Evolutionary conservation across 2,329 filamentous ascomycete genomes (phyloP).

Genomic region (Tolypocladium amazonense): DNA sequence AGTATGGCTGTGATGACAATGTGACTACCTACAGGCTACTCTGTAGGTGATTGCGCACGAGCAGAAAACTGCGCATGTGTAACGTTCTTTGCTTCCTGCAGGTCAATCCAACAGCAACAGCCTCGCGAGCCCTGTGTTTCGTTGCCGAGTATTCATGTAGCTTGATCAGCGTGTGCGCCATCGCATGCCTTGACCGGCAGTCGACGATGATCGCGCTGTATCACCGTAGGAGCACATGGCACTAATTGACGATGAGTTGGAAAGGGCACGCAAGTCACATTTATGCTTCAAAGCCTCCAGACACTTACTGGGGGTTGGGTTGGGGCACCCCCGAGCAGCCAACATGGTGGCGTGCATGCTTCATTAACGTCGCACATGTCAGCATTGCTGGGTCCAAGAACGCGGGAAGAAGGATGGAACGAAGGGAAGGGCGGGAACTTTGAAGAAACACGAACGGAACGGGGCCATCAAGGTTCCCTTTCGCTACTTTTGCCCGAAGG

Average conservation of each 20-base stretch:
- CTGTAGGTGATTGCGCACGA: neutral
- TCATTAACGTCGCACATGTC: no score
- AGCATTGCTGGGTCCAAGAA: no score
- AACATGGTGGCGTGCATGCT: no score
- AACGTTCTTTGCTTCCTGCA: neutral
- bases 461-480: neutral
- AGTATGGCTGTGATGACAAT: neutral
- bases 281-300: neutral
- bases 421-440: no score
- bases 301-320: neutral
- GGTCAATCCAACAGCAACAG: neutral
- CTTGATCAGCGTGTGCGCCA: neutral
- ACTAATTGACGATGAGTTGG: neutral
- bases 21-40: neutral
- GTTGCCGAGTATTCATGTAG: neutral
- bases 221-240: neutral
- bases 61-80: neutral
- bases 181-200: neutral
- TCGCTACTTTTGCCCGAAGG: neutral
- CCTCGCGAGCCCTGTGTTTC: neutral
- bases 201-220: neutral
- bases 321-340: neutral
- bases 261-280: neutral
- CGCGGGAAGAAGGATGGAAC: no score
- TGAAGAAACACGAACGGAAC: neutral